Evolutionary conservation across 805 yeast species (phyloP).

Genomic region (Helenozyma rhizophorensis): DNA sequence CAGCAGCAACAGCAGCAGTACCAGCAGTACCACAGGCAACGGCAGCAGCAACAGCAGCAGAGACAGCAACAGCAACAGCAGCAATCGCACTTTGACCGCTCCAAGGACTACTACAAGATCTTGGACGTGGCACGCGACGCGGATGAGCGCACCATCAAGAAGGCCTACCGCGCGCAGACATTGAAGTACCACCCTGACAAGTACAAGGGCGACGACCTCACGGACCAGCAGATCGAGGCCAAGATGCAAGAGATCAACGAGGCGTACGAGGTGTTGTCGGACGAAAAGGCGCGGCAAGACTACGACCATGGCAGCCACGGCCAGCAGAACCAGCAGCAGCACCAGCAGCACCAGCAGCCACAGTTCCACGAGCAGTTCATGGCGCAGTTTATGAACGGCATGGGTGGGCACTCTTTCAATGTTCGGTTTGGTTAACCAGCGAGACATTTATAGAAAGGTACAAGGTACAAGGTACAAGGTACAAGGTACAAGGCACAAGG

Average conservation of each 20-base stretch:
- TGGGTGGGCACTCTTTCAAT: conserved; percentile 5
- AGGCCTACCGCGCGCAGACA: conserved; percentile 74
- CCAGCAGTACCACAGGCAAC: conserved; percentile 45
- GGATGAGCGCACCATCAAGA: conserved; percentile 65
- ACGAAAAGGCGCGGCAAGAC: conserved; percentile 55
- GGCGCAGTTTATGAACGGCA: conserved; percentile 4
- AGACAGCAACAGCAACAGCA: conserved; percentile 23
- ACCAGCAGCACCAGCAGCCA: conserved; percentile 4
- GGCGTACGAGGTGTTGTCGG: conserved; percentile 82
- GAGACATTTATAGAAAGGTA: no score
- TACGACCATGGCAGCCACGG: conserved; percentile 54
- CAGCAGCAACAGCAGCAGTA: conserved; percentile 36
- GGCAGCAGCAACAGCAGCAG: conserved; percentile 35
- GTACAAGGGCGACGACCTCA: conserved; percentile 60
- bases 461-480: no score
- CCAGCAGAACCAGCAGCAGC: conserved; percentile 7
- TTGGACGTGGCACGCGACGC: conserved; percentile 68
- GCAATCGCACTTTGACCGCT: conserved; percentile 29
- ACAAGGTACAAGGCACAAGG: no score
- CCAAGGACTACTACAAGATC: conserved; percentile 75
- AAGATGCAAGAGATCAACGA: conserved; percentile 91
- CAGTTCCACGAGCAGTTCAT: conserved; percentile 4
- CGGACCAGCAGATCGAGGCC: conserved; percentile 64
- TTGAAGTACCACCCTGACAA: conserved; percentile 92
- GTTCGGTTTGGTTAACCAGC: no score